phyloP scores from a whole-genome alignment of 2,329 filamentous ascomycete species.

The Esteya vermicola region DNA sequence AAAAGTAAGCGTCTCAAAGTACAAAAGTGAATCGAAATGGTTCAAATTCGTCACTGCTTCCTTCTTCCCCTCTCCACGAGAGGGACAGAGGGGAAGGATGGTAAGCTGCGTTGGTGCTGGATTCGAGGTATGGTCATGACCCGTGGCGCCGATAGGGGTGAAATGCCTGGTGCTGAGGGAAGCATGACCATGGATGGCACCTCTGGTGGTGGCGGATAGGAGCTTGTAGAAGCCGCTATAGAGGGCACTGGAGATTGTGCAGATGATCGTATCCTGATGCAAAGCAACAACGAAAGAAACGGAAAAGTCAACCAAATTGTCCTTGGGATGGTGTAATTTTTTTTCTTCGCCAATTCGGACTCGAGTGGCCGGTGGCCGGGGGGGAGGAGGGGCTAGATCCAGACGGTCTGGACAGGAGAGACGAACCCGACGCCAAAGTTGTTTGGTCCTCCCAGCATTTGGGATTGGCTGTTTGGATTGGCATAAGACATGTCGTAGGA shows the following conservation, averaged over 20 bases:
- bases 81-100: conserved; percentile 19
- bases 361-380: conserved; percentile 8
- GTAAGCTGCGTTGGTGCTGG: conserved; percentile 23
- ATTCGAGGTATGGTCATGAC: conserved; percentile 18
- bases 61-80: conserved; percentile 22
- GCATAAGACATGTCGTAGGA: conserved; percentile 33
- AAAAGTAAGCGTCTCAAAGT: too few species aligned
- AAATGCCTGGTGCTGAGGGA: conserved; percentile 14
- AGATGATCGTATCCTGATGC: conserved; percentile 14
- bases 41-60: conserved; percentile 11
- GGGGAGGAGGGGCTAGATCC: conserved; percentile 36
- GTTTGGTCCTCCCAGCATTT: conserved; percentile 29
- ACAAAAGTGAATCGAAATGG: neutral
- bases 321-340: conserved; percentile 11
- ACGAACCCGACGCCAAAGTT: conserved; percentile 45
- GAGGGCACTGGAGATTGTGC: conserved; percentile 6
- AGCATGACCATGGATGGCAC: conserved; percentile 19
- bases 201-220: conserved; percentile 29
- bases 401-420: conserved; percentile 47
- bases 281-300: conserved; percentile 20
- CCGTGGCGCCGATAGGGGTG: conserved; percentile 24
- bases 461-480: conserved; percentile 20
- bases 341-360: neutral
- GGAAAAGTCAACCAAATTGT: conserved; percentile 37
- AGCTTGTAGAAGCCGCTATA: conserved; percentile 7